Evolutionary conservation across 352 stramenopile species (phyloP).

Genomic region (Phytophthora pluvialis): DNA sequence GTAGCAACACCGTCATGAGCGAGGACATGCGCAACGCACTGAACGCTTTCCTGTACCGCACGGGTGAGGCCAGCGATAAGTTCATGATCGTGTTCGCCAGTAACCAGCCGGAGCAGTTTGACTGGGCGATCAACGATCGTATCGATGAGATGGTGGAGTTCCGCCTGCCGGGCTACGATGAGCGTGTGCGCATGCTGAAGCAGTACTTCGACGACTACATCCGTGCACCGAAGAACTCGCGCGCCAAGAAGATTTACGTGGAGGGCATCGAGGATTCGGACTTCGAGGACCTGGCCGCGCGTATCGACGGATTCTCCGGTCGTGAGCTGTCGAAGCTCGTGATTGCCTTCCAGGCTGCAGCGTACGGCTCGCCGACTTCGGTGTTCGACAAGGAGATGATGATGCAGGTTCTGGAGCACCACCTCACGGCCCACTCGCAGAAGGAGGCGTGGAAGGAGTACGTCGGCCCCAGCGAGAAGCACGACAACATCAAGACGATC

Average conservation of each 20-base stretch:
- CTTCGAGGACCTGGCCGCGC: conserved; percentile 92
- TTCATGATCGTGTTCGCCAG: conserved; percentile 99
- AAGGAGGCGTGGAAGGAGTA: conserved; percentile 95
- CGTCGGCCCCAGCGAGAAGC: conserved; percentile 58
- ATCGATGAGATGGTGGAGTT: conserved; percentile 99
- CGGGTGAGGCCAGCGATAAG: conserved; percentile 97
- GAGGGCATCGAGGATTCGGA: conserved; percentile 93
- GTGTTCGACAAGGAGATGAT: conserved; percentile 95
- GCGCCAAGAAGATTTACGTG: conserved; percentile 91
- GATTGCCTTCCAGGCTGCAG: conserved; percentile 98
- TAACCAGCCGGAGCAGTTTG: conserved; percentile 99
- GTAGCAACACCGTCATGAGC: conserved; percentile 93
- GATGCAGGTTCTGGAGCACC: conserved; percentile 93
- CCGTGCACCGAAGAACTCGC: conserved; percentile 82
- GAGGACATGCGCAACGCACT: conserved; percentile 99
- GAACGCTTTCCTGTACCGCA: conserved; percentile 99
- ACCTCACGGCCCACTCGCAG: conserved; percentile 92
- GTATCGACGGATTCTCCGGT: conserved; percentile 98
- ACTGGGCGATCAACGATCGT: conserved; percentile 99
- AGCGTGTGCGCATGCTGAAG: conserved; percentile 97
- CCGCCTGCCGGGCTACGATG: conserved; percentile 91
- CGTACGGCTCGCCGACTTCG: conserved; percentile 95
- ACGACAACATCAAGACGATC: conserved; percentile 57
- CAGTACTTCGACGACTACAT: conserved; percentile 99
- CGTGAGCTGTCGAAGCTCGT: conserved; percentile 99